Conservation (phyloP, 352 stramenopile genomes). For the Hyaloperonospora arabidopsidis region DNA sequence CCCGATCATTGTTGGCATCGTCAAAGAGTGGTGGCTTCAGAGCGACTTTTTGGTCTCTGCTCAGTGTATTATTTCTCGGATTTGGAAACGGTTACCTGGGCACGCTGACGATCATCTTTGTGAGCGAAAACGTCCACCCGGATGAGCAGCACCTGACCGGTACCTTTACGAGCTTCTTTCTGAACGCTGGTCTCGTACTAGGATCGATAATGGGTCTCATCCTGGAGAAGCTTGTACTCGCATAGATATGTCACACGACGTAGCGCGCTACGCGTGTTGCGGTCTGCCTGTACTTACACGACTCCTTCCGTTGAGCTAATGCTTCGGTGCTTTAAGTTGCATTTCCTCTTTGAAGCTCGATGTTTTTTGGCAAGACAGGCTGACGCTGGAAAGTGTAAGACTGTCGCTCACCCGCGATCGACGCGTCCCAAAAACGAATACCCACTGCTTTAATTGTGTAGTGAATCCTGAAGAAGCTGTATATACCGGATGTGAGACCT, state of each 20-base stretch:
- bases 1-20: slow-evolving; percentile 60
- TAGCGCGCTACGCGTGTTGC: not conserved
- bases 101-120: slow-evolving; percentile 73
- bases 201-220: slow-evolving; percentile 58
- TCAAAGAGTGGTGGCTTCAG: slow-evolving; percentile 61
- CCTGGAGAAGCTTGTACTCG: slow-evolving; percentile 52
- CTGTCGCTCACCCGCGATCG: slow-evolving; percentile 9
- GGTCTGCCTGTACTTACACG: slow-evolving; percentile 4
- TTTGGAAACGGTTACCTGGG: slow-evolving; percentile 77
- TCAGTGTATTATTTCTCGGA: slow-evolving; percentile 61
- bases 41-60: slow-evolving; percentile 64
- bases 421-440: slow-evolving; percentile 55
- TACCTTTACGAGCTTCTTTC: slow-evolving; percentile 78
- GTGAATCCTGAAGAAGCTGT: slow-evolving; percentile 28
- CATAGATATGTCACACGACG: slow-evolving; percentile 16
- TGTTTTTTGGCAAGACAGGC: slow-evolving; percentile 32
- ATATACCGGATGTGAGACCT: slow-evolving; percentile 23
- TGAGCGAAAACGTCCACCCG: slow-evolving; percentile 66
- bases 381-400: slow-evolving; percentile 39
- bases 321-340: slow-evolving; percentile 21
- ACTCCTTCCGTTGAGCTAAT: slow-evolving; percentile 5
- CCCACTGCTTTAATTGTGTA: slow-evolving; percentile 36
- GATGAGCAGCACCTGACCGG: slow-evolving; percentile 68
- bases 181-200: slow-evolving; percentile 79
- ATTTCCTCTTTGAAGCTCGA: slow-evolving; percentile 25